A percentile compares a stretch with the other conserved stretches of the same genome.
Conservation (phyloP, 1,284 basidiomycete species). For the Apiotrichum veenhuisii region DNA sequence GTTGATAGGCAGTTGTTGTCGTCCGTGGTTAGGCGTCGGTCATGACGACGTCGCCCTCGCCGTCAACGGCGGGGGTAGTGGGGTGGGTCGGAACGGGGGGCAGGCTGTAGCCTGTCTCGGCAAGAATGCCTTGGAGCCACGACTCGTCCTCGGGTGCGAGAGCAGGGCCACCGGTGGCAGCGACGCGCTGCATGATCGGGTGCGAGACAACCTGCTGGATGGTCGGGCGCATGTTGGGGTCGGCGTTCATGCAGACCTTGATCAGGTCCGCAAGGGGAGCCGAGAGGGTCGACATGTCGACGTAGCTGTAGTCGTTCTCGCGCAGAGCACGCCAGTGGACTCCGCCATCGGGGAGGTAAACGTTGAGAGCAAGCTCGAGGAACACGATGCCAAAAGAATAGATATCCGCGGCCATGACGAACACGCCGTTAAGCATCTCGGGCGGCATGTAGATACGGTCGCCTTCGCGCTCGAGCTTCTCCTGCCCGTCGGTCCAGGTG, state of each 20-base stretch:
- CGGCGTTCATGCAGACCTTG: constrained; percentile 70
- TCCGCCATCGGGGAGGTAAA: constrained; percentile 93
- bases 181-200: constrained; percentile 64
- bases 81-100: not conserved
- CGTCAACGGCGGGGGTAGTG: constrained; percentile 4
- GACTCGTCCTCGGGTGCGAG: constrained; percentile 43
- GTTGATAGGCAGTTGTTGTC: not conserved
- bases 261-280: constrained; percentile 68
- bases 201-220: constrained; percentile 62
- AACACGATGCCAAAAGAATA: constrained; percentile 96
- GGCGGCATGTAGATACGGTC: constrained; percentile 98
- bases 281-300: constrained; percentile 69
- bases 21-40: constrained; percentile 5
- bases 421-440: constrained; percentile 86
- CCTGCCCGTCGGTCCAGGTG: constrained; percentile 22
- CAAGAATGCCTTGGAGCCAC: constrained; percentile 43
- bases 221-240: constrained; percentile 62
- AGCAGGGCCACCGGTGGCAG: constrained; percentile 51
- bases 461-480: constrained; percentile 80
- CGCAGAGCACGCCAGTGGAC: constrained; percentile 91
- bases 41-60: constrained; percentile 22
- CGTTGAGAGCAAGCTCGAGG: constrained; percentile 91
- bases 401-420: constrained; percentile 91
- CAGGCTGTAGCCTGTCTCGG: constrained; percentile 19
- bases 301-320: constrained; percentile 84